Evolutionary conservation across 192 early-diverging fungal species (phyloP).

Genomic region (Backusella tarrabulga): DNA sequence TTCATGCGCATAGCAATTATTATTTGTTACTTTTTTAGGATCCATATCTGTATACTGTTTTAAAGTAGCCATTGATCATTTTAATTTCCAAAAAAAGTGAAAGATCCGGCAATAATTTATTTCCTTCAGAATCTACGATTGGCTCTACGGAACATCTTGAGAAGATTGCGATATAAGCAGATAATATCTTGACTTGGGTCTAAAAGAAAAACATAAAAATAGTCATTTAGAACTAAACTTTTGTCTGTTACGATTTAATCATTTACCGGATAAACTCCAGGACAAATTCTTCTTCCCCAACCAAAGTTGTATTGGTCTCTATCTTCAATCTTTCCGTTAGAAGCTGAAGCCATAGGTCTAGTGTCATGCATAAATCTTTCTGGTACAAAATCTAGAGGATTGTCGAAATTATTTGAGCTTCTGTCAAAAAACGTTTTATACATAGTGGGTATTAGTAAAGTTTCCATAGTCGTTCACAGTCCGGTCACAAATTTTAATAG

Average conservation of each 20-base stretch:
- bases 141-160: neutral
- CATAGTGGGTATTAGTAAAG: no score
- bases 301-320: slow-evolving; percentile 1
- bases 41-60: no score
- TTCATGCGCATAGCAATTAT: no score
- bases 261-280: slow-evolving; percentile 7
- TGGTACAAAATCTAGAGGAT: neutral
- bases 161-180: neutral
- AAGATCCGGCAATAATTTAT: neutral
- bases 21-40: no score
- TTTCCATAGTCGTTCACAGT: no score
- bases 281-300: slow-evolving; percentile 7
- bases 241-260: neutral
- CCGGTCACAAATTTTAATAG: no score
- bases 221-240: neutral
- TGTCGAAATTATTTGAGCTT: neutral
- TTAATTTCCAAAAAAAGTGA: neutral
- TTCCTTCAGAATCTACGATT: neutral
- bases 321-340: neutral
- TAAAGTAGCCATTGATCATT: no score
- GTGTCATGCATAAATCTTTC: neutral
- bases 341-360: neutral
- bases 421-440: no score
- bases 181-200: neutral
- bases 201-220: neutral